Evolutionary conservation across 2,329 filamentous ascomycete species (phyloP).

Genomic region (Colletotrichum agaves): DNA sequence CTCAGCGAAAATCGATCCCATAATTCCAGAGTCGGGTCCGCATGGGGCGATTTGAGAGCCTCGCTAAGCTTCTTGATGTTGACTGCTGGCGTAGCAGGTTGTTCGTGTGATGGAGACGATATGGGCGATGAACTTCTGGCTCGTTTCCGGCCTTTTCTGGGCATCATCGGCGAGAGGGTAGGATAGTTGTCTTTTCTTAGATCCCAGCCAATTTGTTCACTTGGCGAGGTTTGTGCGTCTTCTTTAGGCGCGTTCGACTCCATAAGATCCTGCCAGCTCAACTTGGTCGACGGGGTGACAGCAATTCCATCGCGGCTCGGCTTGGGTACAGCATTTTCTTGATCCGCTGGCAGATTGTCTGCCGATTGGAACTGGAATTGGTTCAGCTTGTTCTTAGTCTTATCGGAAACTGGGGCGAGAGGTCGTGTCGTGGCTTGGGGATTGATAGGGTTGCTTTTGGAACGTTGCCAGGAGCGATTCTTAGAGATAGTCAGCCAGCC

Average conservation of each 20-base stretch:
- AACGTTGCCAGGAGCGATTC: slow-evolving; percentile 62
- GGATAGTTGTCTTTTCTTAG: slow-evolving; percentile 58
- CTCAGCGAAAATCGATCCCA: slow-evolving; percentile 79
- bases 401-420: slow-evolving; percentile 63
- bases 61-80: slow-evolving; percentile 69
- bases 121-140: slow-evolving; percentile 79
- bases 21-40: slow-evolving; percentile 78
- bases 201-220: slow-evolving; percentile 71
- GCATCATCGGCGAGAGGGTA: slow-evolving; percentile 60
- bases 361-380: slow-evolving; percentile 64
- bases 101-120: slow-evolving; percentile 70
- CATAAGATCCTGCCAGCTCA: slow-evolving; percentile 69
- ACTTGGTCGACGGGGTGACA: slow-evolving; percentile 37
- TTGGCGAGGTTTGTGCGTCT: slow-evolving; percentile 64
- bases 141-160: slow-evolving; percentile 69
- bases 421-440: slow-evolving; percentile 50
- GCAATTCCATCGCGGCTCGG: slow-evolving; percentile 22
- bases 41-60: slow-evolving; percentile 72
- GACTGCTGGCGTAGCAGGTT: slow-evolving; percentile 56
- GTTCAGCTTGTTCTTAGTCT: slow-evolving; percentile 70
- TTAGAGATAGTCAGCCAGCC: slow-evolving; percentile 38
- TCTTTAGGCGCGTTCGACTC: slow-evolving; percentile 56
- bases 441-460: slow-evolving; percentile 61
- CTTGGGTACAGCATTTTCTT: slow-evolving; percentile 39
- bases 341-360: slow-evolving; percentile 39